Conservation (phyloP, 2,329 filamentous ascomycete species). For the Penicillium nordicum region DNA sequence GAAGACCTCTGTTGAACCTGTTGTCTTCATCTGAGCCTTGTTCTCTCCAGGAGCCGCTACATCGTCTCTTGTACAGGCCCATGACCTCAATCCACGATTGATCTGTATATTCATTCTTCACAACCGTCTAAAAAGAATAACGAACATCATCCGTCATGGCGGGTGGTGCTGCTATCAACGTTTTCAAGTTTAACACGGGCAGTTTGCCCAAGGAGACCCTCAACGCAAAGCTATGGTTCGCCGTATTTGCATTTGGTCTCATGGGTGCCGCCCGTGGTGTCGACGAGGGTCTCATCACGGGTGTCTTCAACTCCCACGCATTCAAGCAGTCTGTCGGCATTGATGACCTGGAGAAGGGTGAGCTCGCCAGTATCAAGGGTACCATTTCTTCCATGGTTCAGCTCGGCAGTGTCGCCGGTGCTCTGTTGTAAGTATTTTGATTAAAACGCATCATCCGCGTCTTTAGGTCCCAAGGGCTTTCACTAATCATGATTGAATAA, state of each 20-base stretch:
- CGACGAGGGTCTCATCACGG: slow-evolving; percentile 70
- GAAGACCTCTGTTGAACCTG: not conserved
- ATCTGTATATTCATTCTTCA: not conserved
- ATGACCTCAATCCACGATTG: slow-evolving; percentile 5
- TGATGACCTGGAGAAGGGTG: slow-evolving; percentile 1
- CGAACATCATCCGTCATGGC: slow-evolving; percentile 5
- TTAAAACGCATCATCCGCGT: not conserved
- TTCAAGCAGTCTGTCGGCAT: slow-evolving; percentile 53
- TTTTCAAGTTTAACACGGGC: slow-evolving; percentile 52
- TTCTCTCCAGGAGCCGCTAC: not conserved
- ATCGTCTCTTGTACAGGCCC: not conserved
- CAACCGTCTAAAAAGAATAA: not conserved
- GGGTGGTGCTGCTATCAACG: slow-evolving; percentile 37
- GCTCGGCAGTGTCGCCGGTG: slow-evolving; percentile 66
- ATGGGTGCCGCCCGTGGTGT: slow-evolving; percentile 69
- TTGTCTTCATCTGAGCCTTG: not conserved
- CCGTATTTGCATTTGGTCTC: slow-evolving; percentile 65
- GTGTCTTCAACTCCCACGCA: slow-evolving; percentile 59
- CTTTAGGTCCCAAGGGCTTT: not conserved
- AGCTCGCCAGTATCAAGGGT: slow-evolving; percentile 58
- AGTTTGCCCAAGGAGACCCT: slow-evolving; percentile 64
- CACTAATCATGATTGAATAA: slow-evolving; percentile 37
- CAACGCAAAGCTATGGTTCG: slow-evolving; percentile 72
- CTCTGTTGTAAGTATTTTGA: slow-evolving; percentile 26
- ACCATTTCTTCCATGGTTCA: slow-evolving; percentile 76